These are phyloP conservation scores for Ganoderma resinaceum DNA, from an alignment of 1,284 basidiomycete genomes.

Conservation along the genomic window DNA sequence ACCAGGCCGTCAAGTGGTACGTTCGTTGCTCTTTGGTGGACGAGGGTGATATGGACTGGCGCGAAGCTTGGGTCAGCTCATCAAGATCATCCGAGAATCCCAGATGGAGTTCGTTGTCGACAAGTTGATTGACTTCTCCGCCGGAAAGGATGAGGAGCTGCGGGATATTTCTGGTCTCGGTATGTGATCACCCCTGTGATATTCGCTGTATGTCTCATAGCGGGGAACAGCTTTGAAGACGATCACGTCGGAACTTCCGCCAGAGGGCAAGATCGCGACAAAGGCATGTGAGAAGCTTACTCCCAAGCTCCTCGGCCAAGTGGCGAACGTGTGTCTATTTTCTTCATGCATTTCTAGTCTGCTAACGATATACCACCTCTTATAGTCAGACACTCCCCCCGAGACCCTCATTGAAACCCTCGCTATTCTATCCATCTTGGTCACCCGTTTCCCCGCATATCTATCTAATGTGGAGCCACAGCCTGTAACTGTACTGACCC, in stretches of 20 bases:
- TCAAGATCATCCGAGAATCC: constrained; percentile 84
- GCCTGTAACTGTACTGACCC: constrained; percentile 77
- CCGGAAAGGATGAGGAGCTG: constrained; percentile 87
- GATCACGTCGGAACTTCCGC: constrained; percentile 89
- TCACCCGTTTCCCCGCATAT: constrained; percentile 83
- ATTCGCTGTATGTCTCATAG: constrained; percentile 8
- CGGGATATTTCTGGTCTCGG: constrained; percentile 94
- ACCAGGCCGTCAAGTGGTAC: constrained; percentile 94
- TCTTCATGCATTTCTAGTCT: neutral
- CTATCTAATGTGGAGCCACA: constrained; percentile 64
- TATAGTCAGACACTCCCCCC: constrained; percentile 72
- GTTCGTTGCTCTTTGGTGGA: constrained; percentile 31
- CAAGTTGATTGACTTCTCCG: constrained; percentile 84
- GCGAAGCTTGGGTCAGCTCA: constrained; percentile 80
- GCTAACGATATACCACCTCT: constrained; percentile 8
- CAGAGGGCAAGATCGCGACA: constrained; percentile 78
- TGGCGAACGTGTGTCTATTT: constrained; percentile 67
- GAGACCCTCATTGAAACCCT: constrained; percentile 90
- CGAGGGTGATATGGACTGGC: neutral
- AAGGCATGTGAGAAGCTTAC: constrained; percentile 87
- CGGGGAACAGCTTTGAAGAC: constrained; percentile 83
- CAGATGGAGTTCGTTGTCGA: constrained; percentile 90
- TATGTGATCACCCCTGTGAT: constrained; percentile 45
- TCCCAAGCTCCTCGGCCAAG: constrained; percentile 82
- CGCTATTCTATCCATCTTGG: constrained; percentile 91